Base-by-base conservation (phyloP, 441 rosid genomes). In the Populus trichocarpa region DNA sequence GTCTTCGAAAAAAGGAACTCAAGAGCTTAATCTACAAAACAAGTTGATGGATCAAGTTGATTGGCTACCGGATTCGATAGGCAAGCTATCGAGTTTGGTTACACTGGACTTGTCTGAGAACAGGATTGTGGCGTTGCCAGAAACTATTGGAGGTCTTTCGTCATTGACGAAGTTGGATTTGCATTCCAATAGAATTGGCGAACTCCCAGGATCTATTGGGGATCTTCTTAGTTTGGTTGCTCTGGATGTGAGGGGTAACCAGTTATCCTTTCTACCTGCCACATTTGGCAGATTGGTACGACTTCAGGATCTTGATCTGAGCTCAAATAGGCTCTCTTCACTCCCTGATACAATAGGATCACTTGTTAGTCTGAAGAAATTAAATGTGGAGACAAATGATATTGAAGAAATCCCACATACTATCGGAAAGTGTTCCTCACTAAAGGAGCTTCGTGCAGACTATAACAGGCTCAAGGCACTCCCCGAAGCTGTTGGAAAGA, bases 401-500 rank as follows among this genome's bases (percentile, higher is more conserved):
- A 86, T 96, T 13, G 97, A 91, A 79, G 99, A 96, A 79, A 83
- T 96, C 73, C 97, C 99, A 1, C 94, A 90, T 81, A 82, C 89
- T 8, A 90, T 96, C 53, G 93, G 94, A 23, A 85, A 81, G 26
- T 96, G 99, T 83, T 76, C 92, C 73, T 88, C 88, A 0, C 84
- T 96, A 28, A 85, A 70, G 84, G 98, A 90, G 86, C 94, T 96
- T 42, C 89, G 72, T 71, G 97, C 88, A 2, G 97, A 94, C 83
- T 96, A 96, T 82, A 96, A 96, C 82, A 87, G 92, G 77, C 91
- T 96, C 69, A 96, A 92, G 83, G 98, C 98, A 81, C 98, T 96
- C 64, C 99, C 99, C 0, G 99, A 93, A 88, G 99, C 99, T 67
- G 91, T 91, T 53, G 99, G 99, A 71, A 96, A 94, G 95, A 86